A percentile compares a stretch with the other conserved stretches of the same genome.
Evolutionary conservation across 2,329 filamentous ascomycete species (phyloP).

Genomic region (Xylaria sp.): DNA sequence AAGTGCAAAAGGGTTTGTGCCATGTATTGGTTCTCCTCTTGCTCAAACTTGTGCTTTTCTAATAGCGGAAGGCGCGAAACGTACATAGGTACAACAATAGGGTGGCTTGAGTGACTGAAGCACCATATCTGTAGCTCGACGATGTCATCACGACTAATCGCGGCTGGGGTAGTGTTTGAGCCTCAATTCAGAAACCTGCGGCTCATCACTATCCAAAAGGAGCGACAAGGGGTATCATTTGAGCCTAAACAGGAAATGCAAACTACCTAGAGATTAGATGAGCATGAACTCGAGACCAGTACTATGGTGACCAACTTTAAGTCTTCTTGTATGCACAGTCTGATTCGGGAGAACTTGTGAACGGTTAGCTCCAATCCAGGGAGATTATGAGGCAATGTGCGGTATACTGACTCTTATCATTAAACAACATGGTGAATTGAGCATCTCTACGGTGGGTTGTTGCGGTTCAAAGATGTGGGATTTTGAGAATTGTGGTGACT

Average conservation of each 20-base stretch:
- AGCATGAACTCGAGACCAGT: background rate
- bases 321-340: background rate
- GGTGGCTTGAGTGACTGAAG: background rate
- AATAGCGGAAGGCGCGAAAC: constrained; percentile 8
- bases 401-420: background rate
- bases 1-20: background rate
- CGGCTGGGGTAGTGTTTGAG: constrained; percentile 5
- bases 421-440: background rate
- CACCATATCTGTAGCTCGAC: constrained; percentile 4
- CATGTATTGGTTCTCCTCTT: background rate
- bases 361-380: background rate
- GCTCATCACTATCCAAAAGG: background rate
- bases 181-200: background rate
- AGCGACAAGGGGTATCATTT: background rate
- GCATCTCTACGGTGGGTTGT: background rate
- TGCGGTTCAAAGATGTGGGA: background rate
- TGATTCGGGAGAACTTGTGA: no score
- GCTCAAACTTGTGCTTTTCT: background rate
- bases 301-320: background rate
- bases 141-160: constrained; percentile 21
- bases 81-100: constrained; percentile 27
- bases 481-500: background rate
- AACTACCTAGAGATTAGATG: background rate
- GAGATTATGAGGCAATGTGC: background rate
- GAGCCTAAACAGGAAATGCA: background rate